Evolutionary conservation across 1,284 basidiomycete species (phyloP).

Genomic region (Clitocybe nebularis): DNA sequence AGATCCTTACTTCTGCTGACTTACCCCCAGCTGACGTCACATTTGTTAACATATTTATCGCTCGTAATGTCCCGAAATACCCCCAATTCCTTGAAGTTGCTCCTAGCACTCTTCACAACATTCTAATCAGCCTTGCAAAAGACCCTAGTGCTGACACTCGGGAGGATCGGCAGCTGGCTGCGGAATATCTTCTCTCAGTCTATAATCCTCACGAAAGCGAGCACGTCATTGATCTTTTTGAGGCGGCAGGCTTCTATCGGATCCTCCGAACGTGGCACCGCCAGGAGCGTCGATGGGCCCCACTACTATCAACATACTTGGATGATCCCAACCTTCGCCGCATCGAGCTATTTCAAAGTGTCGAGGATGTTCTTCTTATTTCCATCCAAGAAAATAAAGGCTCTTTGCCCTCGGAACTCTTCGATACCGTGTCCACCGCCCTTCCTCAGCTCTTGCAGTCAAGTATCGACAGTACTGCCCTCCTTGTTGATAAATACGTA

Average conservation of each 20-base stretch:
- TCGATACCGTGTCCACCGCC: conserved; percentile 46
- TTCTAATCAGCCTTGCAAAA: conserved; percentile 75
- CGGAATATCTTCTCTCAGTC: conserved; percentile 91
- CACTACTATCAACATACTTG: conserved; percentile 70
- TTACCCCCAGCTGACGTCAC: conserved; percentile 65
- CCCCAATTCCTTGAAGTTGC: conserved; percentile 81
- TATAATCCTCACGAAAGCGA: conserved; percentile 84
- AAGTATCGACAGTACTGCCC: conserved; percentile 66
- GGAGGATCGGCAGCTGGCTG: conserved; percentile 93
- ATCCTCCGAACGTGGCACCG: conserved; percentile 83
- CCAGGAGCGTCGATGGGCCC: conserved; percentile 74
- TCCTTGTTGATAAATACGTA: conserved; percentile 68
- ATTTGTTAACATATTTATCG: conserved; percentile 93
- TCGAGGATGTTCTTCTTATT: conserved; percentile 59
- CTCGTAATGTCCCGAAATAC: conserved; percentile 96
- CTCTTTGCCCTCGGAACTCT: conserved; percentile 48
- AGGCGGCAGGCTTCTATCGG: conserved; percentile 84
- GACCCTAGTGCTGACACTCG: conserved; percentile 73
- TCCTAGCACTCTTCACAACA: conserved; percentile 64
- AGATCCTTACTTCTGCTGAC: conserved; percentile 60
- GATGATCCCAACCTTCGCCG: conserved; percentile 69
- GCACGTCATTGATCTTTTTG: conserved; percentile 67
- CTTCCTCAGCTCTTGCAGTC: conserved; percentile 63
- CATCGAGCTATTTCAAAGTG: conserved; percentile 57
- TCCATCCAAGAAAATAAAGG: conserved; percentile 45